Percentiles rank a stretch among this genome's conserved stretches.
phyloP scores from a whole-genome alignment of 805 yeast species.

The Wickerhamiella azyma region DNA sequence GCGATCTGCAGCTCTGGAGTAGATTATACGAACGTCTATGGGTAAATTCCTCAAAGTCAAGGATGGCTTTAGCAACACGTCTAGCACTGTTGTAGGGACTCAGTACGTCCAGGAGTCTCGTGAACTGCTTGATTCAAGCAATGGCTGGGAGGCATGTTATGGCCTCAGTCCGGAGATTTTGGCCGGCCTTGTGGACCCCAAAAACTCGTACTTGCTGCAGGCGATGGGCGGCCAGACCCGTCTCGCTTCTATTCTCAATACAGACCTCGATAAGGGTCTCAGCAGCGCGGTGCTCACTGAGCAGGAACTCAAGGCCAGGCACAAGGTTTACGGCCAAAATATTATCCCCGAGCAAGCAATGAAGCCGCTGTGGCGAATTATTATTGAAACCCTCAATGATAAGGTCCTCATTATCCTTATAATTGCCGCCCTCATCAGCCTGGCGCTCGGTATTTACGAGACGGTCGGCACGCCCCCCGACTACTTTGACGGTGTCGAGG shows the following conservation, averaged over 20 bases:
- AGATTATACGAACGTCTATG: background rate
- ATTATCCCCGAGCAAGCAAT: conserved; percentile 56
- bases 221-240: conserved; percentile 28
- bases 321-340: conserved; percentile 51
- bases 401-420: conserved; percentile 73
- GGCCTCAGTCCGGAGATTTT: conserved; percentile 16
- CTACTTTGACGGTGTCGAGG: conserved; percentile 53
- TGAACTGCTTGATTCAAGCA: conserved; percentile 10
- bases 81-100: conserved; percentile 3
- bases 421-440: conserved; percentile 77
- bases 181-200: conserved; percentile 26
- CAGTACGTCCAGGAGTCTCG: conserved; percentile 12
- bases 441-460: conserved; percentile 84
- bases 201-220: conserved; percentile 25
- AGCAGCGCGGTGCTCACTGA: conserved; percentile 16
- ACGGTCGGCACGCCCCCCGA: conserved; percentile 73
- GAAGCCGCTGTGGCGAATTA: conserved; percentile 51
- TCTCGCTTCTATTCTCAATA: conserved; percentile 22
- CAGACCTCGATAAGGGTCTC: conserved; percentile 24
- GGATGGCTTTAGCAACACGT: conserved; percentile 1
- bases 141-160: conserved; percentile 6
- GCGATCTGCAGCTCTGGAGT: background rate
- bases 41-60: background rate
- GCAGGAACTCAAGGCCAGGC: conserved; percentile 26
- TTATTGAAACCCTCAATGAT: conserved; percentile 79